A percentile compares a stretch with the other conserved stretches of the same genome.
Conservation (phyloP, 805 yeast species). For the Debaryomyces tyrocola region DNA sequence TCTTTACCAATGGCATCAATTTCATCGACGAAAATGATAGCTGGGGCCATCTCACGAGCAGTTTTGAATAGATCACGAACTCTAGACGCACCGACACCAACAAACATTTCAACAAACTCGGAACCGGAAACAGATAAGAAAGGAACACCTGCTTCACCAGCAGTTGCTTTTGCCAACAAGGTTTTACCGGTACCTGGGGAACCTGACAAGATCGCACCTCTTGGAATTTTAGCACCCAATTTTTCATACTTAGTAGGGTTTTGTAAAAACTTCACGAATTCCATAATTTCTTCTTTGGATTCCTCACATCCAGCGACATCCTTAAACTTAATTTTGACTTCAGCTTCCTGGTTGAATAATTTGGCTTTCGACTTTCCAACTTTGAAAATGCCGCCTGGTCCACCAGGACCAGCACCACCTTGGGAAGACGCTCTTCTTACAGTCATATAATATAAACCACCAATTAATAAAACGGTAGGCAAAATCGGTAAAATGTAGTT, state of each 20-base stretch:
- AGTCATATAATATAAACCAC: conserved; percentile 71
- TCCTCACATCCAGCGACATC: conserved; percentile 96
- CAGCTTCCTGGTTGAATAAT: conserved; percentile 78
- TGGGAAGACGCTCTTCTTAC: conserved; percentile 49
- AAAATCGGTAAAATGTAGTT: conserved; percentile 67
- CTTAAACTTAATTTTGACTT: conserved; percentile 75
- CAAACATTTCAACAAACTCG: conserved; percentile 96
- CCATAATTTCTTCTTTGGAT: conserved; percentile 94
- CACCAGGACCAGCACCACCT: conserved; percentile 41
- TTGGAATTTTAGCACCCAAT: conserved; percentile 90
- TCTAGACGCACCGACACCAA: conserved; percentile 94
- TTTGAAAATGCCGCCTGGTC: conserved; percentile 63
- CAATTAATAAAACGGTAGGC: conserved; percentile 79
- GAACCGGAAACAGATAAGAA: conserved; percentile 90
- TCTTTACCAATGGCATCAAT: conserved; percentile 95
- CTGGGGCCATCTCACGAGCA: conserved; percentile 87
- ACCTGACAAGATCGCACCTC: conserved; percentile 93
- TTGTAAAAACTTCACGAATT: conserved; percentile 85
- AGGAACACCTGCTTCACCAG: conserved; percentile 96
- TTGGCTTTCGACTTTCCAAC: conserved; percentile 80
- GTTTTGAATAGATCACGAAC: conserved; percentile 90
- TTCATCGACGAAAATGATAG: conserved; percentile 90
- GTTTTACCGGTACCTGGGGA: conserved; percentile 99
- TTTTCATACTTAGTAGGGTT: conserved; percentile 82
- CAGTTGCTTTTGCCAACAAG: conserved; percentile 88